Conservation (phyloP, 352 stramenopile species). For the Globisporangium viniferum region DNA sequence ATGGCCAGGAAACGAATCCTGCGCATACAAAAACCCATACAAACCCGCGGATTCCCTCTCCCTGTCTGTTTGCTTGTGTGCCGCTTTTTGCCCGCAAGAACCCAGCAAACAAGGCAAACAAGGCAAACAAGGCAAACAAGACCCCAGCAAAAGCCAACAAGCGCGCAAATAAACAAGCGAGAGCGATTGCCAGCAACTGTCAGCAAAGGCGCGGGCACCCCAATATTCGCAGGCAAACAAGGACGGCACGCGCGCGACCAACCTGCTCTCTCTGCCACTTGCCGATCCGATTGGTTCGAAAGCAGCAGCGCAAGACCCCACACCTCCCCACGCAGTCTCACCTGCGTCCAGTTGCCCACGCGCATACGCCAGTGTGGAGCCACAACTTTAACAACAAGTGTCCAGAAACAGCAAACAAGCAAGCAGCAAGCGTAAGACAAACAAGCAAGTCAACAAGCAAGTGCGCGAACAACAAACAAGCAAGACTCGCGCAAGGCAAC, state of each 20-base stretch:
- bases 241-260: background rate
- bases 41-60: background rate
- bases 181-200: background rate
- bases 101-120: background rate
- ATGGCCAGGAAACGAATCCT: constrained; percentile 8
- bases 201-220: background rate
- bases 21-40: constrained; percentile 10
- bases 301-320: background rate
- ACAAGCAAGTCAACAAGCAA: background rate
- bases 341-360: background rate
- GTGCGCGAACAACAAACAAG: too few relatives aligned
- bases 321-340: background rate
- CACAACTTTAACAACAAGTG: background rate
- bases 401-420: background rate
- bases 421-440: background rate
- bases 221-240: background rate
- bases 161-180: constrained; percentile 10
- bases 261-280: background rate
- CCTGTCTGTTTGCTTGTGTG: background rate
- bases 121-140: background rate
- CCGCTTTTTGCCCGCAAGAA: background rate
- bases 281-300: background rate
- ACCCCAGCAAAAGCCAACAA: constrained; percentile 8
- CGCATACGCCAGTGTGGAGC: background rate
- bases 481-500: background rate